These are phyloP conservation scores for Aphanomyces astaci DNA, from an alignment of 352 stramenopile genomes.

Conservation along the genomic window DNA sequence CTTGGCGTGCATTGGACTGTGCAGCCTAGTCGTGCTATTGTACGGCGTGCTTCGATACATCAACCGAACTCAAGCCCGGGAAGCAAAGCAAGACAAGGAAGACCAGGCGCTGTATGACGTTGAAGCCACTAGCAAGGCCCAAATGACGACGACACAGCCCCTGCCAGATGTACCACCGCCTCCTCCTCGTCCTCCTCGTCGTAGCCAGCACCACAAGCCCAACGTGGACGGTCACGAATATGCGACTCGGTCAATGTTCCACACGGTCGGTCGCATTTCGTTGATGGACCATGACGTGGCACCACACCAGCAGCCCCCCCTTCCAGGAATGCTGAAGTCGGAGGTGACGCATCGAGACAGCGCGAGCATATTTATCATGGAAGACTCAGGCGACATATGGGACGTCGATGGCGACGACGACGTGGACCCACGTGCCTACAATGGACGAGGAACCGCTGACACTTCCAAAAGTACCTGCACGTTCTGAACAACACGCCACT, in stretches of 20 bases:
- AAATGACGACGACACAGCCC: neutral
- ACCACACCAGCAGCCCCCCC: neutral
- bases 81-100: neutral
- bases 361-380: slow-evolving; percentile 21
- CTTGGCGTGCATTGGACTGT: slow-evolving; percentile 7
- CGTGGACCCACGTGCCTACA: too few species aligned
- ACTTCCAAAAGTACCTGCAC: too few species aligned
- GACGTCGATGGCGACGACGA: neutral
- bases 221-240: neutral
- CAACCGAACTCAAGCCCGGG: neutral
- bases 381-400: slow-evolving; percentile 5
- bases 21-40: slow-evolving; percentile 12
- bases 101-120: neutral
- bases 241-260: slow-evolving; percentile 16
- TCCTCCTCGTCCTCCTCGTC: too few species aligned
- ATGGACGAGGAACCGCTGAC: too few species aligned
- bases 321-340: neutral
- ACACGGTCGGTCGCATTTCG: slow-evolving; percentile 17
- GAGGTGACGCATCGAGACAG: neutral
- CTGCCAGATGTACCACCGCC: neutral
- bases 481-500: too few species aligned
- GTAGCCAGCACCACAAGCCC: neutral
- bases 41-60: slow-evolving; percentile 18
- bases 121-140: neutral
- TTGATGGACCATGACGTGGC: neutral